Evolutionary conservation across 805 yeast species (phyloP).

Genomic region (Hanseniaspora clermontiae): DNA sequence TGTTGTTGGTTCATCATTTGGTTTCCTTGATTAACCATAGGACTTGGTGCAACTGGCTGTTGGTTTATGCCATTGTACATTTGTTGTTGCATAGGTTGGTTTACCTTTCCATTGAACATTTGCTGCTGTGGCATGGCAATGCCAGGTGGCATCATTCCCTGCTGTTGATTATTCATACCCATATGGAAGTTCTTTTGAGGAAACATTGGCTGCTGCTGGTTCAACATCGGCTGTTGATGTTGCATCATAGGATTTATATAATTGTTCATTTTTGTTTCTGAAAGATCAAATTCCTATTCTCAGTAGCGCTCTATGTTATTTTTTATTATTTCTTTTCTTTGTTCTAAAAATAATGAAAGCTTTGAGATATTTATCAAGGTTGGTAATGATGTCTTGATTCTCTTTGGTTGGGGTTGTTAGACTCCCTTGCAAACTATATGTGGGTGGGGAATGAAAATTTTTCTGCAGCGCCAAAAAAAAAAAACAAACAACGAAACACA

Average conservation of each 20-base stretch:
- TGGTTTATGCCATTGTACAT: constrained; percentile 7
- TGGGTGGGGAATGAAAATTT: background rate
- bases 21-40: constrained; percentile 3
- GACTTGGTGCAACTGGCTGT: constrained; percentile 1
- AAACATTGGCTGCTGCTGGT: background rate
- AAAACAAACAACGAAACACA: background rate
- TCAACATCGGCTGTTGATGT: constrained; percentile 2
- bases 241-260: constrained; percentile 6
- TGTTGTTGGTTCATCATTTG: constrained; percentile 5
- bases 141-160: constrained; percentile 10
- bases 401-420: too few species aligned
- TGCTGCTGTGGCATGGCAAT: constrained; percentile 6
- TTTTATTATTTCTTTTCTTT: too few species aligned
- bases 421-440: too few species aligned
- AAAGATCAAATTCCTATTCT: too few species aligned
- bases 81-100: constrained; percentile 13
- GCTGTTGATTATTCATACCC: constrained; percentile 4
- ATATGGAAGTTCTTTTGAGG: constrained; percentile 7
- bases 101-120: background rate
- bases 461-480: too few species aligned
- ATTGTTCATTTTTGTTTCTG: background rate
- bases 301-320: too few species aligned
- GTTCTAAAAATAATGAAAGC: too few species aligned
- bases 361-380: too few species aligned
- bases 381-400: too few species aligned